Base-by-base conservation (phyloP, 305 asterid genomes). In the Fraxinus platypoda region DNA sequence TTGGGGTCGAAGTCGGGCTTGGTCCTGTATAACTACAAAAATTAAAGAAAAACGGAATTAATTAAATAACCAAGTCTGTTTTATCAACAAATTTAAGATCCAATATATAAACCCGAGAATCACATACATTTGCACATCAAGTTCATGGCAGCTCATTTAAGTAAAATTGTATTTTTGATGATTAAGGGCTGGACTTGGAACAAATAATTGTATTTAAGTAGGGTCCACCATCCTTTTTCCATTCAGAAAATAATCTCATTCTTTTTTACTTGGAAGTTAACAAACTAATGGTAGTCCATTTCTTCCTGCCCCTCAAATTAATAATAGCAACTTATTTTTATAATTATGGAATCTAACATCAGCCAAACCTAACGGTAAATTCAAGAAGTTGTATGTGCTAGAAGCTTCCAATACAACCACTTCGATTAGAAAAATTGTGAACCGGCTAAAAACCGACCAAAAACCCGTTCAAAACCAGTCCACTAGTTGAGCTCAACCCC, bases 91-190 rank as follows among this genome's bases (percentile, higher is more conserved):
- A 17, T 52, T 17, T 52, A n/a, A 52, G 23, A 1, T 52, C 12
- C n/a, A n/a, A 11, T 3, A 49, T 0, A n/a, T 30, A 35, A 57
- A 57, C 13, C 68, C 23, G 3, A 62, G 2, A 62, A 0, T 62
- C 25, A n/a, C 64, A 54, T n/a, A 54, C 25, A 6, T n/a, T 62
- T 62, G 34, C 77, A 77, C 57, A 72, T 70, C 71, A 57, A 38
- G 35, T 71, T 80, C 83, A 59, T 6, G 74, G 80, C 84, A 85
- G 71, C 86, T 72, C 33, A 25, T 64, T 9, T 11, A 64, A 83
- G 79, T 85, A 81, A 74, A 80, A 77, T 33, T 46, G n/a, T 12
- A 34, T 37, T 37, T 57, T 74, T 57, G 23, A 76, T 68, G 78
- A 76, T 38, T 43, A 78, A 28, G 37, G 74, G 35, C 74, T 28